Evolutionary conservation across 2,329 filamentous ascomycete species (phyloP).

Genomic region (Pleomassaria siparia): DNA sequence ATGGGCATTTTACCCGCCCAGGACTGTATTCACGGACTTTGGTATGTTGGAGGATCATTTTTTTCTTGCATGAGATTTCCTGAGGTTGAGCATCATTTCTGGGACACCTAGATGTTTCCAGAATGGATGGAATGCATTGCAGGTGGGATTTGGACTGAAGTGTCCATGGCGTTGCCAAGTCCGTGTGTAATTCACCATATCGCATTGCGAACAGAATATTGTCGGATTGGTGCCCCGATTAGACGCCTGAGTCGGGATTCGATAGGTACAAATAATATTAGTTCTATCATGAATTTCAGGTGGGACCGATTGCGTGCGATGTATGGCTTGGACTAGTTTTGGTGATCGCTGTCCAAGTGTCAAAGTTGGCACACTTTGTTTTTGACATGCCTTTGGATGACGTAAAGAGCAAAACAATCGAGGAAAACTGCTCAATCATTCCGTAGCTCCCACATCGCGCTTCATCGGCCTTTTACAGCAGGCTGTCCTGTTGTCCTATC

Average conservation of each 20-base stretch:
- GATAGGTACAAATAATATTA: not conserved
- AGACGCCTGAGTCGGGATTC: not conserved
- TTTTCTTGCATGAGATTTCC: conserved; percentile 6
- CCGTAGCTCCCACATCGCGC: too few relatives aligned
- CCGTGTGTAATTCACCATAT: conserved; percentile 1
- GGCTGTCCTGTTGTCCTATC: too few relatives aligned
- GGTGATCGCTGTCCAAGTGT: not conserved
- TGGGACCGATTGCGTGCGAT: not conserved
- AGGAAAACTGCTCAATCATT: too few relatives aligned
- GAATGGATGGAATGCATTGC: conserved; percentile 7
- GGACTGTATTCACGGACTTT: not conserved
- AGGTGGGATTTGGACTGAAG: not conserved
- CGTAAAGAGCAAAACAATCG: too few relatives aligned
- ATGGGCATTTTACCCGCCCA: not conserved
- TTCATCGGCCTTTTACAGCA: too few relatives aligned
- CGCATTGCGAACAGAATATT: not conserved
- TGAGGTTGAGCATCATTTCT: conserved; percentile 2
- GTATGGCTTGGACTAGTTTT: not conserved
- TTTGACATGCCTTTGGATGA: too few relatives aligned
- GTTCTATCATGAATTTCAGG: not conserved
- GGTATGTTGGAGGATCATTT: conserved; percentile 3
- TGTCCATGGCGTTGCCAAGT: conserved; percentile 1
- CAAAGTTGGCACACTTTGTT: not conserved
- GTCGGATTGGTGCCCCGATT: not conserved
- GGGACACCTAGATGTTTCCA: not conserved